Base-by-base conservation (phyloP, 192 early-diverging fungal genomes). In the Backusella tarrabulga region DNA sequence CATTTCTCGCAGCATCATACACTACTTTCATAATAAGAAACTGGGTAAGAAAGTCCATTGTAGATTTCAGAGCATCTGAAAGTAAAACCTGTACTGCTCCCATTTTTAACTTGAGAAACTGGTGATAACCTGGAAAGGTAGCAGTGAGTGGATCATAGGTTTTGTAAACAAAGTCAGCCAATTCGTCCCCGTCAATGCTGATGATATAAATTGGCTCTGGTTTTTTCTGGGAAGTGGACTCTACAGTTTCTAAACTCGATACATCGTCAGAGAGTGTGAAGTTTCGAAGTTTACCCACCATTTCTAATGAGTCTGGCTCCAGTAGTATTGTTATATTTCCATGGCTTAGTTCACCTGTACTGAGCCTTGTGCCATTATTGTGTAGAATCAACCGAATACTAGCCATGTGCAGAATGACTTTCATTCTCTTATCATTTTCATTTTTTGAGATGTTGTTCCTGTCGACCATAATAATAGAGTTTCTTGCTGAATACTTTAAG, bases 91-190 rank as follows among this genome's bases (percentile, higher is more conserved):
- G 85, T 41, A 92, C 84, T 1, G 93, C 88, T 0, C 89, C 90
- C 26, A 92, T 89, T 12, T 84, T 84, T 7, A 97, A 80, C 21
- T 81, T 80, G 1, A 94, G 72, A 0, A 87, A 79, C 0, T 88
- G 86, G 67, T 95, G 90, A 81, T 93, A 95, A 1, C 93, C 93
- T 0, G 93, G 93, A 70, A 91, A 94, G 23, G 68, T 73, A 6
- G 78, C 63, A 0, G 80, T 52, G 2, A 75, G 46, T 3, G 81
- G 71, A 77, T 92, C 87, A 77, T 87, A 93, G 0, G 91, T 95
- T 67, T 93, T 86, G 77, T 91, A 95, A 2, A 80, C 84, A 68
- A 97, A 94, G 54, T 93, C 88, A 0, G 92, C 90, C 32, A 93
- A 77, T 63, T 94, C 88, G 36, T 91, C 90, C 14, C 93, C 92